Evolutionary conservation across 1,284 basidiomycete genomes (phyloP).

Genomic region (Pseudozyma sp.): DNA sequence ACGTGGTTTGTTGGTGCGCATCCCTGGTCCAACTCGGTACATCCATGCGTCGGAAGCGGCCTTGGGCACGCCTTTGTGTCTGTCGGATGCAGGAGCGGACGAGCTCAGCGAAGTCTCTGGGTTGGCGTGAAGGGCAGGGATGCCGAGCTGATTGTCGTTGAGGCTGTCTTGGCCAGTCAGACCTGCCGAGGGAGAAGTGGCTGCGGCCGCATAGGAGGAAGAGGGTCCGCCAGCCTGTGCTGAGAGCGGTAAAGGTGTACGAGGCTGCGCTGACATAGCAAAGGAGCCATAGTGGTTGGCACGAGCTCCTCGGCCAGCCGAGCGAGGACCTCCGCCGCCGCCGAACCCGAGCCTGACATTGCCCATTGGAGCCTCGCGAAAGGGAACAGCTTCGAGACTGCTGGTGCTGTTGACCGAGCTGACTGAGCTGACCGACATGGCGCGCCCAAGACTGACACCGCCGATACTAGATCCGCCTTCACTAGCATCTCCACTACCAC

Average conservation of each 20-base stretch:
- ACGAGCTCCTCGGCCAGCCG: slow-evolving; percentile 25
- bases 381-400: slow-evolving; percentile 66
- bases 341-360: slow-evolving; percentile 58
- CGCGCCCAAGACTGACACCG: slow-evolving; percentile 54
- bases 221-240: neutral
- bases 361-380: slow-evolving; percentile 65
- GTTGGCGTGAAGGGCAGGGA: neutral
- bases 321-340: slow-evolving; percentile 19
- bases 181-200: neutral
- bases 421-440: slow-evolving; percentile 64
- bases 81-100: slow-evolving; percentile 23
- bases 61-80: slow-evolving; percentile 54
- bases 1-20: slow-evolving; percentile 40
- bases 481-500: slow-evolving; percentile 47
- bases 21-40: slow-evolving; percentile 64
- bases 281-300: slow-evolving; percentile 20
- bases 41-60: slow-evolving; percentile 55
- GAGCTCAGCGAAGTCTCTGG: slow-evolving; percentile 5
- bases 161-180: neutral
- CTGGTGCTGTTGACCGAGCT: slow-evolving; percentile 65
- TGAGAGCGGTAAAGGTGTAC: neutral
- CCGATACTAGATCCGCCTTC: slow-evolving; percentile 36
- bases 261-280: slow-evolving; percentile 11
- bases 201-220: neutral
- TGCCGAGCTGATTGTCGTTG: neutral